Conservation (phyloP, 345 rosid species). For the Citropsis articulata region DNA sequence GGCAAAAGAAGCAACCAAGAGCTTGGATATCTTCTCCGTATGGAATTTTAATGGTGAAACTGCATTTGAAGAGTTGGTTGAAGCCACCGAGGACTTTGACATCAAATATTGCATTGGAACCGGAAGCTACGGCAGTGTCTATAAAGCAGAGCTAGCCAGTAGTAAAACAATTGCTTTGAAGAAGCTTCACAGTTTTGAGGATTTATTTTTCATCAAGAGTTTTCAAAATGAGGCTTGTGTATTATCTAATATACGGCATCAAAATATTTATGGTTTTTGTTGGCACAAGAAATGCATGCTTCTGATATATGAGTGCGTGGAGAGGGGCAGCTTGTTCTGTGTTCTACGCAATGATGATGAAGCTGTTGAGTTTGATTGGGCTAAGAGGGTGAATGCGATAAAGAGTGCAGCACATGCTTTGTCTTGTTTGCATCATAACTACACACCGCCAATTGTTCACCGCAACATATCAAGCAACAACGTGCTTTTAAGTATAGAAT, state of each 20-base stretch:
- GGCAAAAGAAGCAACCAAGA: neutral
- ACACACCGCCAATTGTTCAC: too few relatives aligned
- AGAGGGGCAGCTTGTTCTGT: neutral
- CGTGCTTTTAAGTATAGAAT: too few relatives aligned
- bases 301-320: neutral
- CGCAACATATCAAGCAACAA: too few relatives aligned
- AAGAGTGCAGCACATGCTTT: too few relatives aligned
- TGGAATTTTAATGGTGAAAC: neutral
- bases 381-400: neutral
- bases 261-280: neutral
- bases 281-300: neutral
- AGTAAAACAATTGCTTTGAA: neutral
- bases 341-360: neutral
- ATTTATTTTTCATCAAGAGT: neutral
- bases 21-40: neutral
- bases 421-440: too few relatives aligned
- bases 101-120: neutral
- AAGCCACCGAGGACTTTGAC: neutral
- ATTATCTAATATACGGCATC: neutral
- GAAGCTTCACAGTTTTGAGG: neutral
- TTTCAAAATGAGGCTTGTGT: neutral
- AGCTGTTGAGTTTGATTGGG: neutral
- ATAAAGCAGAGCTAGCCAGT: constrained; percentile 3
- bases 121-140: neutral
- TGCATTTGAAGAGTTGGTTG: neutral